A percentile compares a stretch with the other conserved stretches of the same genome.
These are phyloP conservation scores for Aspergillus fijiensis DNA, from an alignment of 2,329 filamentous ascomycete genomes.

Conservation along the genomic window DNA sequence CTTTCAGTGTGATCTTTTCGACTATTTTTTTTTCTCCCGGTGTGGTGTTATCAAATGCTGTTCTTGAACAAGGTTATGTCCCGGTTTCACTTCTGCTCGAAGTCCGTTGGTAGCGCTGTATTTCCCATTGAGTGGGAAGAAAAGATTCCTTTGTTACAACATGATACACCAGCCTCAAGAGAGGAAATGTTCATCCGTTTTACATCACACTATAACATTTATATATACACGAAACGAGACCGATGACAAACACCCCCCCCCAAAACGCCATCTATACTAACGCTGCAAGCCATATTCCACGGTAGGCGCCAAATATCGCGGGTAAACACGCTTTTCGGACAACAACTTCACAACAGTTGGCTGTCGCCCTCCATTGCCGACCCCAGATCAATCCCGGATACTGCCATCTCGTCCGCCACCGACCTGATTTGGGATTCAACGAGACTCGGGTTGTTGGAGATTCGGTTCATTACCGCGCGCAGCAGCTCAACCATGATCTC, in stretches of 20 bases:
- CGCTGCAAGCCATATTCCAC: not conserved
- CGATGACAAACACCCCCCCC: not conserved
- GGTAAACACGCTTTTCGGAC: not conserved
- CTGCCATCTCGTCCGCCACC: constrained; percentile 41
- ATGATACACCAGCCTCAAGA: not conserved
- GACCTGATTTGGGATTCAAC: constrained; percentile 35
- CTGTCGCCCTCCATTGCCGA: constrained; percentile 29
- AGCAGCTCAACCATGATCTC: constrained; percentile 44
- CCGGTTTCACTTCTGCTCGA: not conserved
- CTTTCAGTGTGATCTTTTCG: not conserved
- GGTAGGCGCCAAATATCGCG: not conserved
- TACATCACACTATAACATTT: not conserved
- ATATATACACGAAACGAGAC: not conserved
- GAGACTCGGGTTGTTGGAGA: constrained; percentile 25
- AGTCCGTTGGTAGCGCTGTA: not conserved
- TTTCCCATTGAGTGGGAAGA: not conserved
- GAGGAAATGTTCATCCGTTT: not conserved
- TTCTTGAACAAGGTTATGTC: constrained; percentile 14
- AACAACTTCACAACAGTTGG: constrained; percentile 21
- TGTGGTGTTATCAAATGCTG: not conserved
- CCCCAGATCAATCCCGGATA: constrained; percentile 34
- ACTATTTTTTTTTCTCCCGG: not conserved
- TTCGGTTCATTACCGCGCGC: constrained; percentile 41
- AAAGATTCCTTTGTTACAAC: not conserved
- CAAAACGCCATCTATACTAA: constrained; percentile 1